phyloP scores from a whole-genome alignment of 2,329 filamentous ascomycete genomes.

The Fusarium succisae region DNA sequence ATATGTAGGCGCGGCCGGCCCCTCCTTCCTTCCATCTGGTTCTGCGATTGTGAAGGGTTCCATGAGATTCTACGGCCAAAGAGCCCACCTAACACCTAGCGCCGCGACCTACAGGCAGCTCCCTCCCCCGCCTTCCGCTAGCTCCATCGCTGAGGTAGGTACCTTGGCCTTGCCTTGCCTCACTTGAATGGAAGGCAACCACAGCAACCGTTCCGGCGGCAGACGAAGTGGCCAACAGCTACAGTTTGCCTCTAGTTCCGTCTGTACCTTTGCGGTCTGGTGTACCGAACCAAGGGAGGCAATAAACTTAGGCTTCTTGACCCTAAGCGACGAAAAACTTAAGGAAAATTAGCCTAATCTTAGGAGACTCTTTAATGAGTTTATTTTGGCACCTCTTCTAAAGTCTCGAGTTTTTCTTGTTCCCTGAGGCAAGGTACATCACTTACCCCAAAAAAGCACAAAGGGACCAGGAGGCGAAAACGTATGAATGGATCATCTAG shows the following conservation, averaged over 20 bases:
- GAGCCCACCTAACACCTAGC: constrained; percentile 29
- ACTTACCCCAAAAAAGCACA: constrained; percentile 31
- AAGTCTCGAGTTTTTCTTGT: background rate
- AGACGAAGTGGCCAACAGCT: constrained; percentile 23
- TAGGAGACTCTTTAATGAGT: background rate
- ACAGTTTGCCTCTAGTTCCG: constrained; percentile 10
- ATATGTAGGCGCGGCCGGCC: constrained; percentile 43
- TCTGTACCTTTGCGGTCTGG: background rate
- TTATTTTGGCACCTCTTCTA: background rate
- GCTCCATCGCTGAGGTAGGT: background rate
- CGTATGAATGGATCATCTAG: background rate
- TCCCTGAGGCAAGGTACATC: background rate
- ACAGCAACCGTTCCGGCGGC: constrained; percentile 26
- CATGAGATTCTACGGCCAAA: constrained; percentile 57
- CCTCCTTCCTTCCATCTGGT: constrained; percentile 42
- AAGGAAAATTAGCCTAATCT: background rate
- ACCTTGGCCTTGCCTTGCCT: background rate
- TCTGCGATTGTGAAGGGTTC: constrained; percentile 52
- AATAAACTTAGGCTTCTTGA: background rate
- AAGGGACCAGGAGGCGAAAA: constrained; percentile 34
- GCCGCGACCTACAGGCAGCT: constrained; percentile 19
- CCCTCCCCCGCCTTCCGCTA: constrained; percentile 21
- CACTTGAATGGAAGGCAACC: constrained; percentile 9
- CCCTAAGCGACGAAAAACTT: background rate
- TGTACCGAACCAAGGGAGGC: background rate